These are phyloP conservation scores for Russula sp. DNA, from an alignment of 768 basidiomycete species.

Conservation along the genomic window DNA sequence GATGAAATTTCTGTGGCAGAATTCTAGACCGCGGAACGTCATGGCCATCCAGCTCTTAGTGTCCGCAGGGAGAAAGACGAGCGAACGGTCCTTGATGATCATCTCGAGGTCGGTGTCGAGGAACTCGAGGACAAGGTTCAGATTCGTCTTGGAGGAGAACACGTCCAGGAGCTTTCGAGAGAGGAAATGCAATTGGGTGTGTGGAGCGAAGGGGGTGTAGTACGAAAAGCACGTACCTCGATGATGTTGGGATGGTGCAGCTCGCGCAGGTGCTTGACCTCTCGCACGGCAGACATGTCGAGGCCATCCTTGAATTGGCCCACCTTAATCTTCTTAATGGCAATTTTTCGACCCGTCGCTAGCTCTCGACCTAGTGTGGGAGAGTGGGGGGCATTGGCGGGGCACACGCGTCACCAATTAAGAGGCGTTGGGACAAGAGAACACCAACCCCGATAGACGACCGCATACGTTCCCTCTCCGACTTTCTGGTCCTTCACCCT, in stretches of 20 bases:
- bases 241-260: slow-evolving; percentile 93
- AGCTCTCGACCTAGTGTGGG: slow-evolving; percentile 55
- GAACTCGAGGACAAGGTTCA: slow-evolving; percentile 96
- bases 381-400: neutral
- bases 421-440: neutral
- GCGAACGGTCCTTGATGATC: slow-evolving; percentile 87
- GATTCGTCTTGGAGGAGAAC: slow-evolving; percentile 91
- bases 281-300: slow-evolving; percentile 97
- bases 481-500: slow-evolving; percentile 80
- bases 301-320: slow-evolving; percentile 96
- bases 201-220: neutral
- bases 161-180: slow-evolving; percentile 79
- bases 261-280: slow-evolving; percentile 95
- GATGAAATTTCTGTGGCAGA: slow-evolving; percentile 91
- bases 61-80: slow-evolving; percentile 91
- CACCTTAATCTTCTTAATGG: slow-evolving; percentile 97
- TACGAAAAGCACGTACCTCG: slow-evolving; percentile 44
- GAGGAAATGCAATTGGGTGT: neutral
- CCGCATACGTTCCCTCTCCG: slow-evolving; percentile 92
- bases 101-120: slow-evolving; percentile 94
- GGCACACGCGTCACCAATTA: neutral
- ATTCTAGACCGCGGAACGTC: slow-evolving; percentile 96
- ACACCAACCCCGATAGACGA: slow-evolving; percentile 79
- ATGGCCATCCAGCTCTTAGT: slow-evolving; percentile 99
- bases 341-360: slow-evolving; percentile 73